These are phyloP conservation scores for Podila verticillata DNA, from an alignment of 192 early-diverging fungal species.

Conservation along the genomic window DNA sequence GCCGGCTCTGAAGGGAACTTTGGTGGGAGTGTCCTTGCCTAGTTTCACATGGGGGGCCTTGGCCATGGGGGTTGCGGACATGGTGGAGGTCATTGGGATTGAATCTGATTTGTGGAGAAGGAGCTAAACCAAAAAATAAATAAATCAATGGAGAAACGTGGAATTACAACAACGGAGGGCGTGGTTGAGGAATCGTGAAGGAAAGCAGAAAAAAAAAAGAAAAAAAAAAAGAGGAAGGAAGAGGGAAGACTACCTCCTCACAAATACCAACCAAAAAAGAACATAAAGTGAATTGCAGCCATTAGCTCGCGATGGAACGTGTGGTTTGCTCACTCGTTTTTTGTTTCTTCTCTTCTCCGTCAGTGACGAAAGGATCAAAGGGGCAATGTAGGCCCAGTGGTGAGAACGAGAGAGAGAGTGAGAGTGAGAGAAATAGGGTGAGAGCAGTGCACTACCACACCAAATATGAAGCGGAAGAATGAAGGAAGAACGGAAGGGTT, in stretches of 20 bases:
- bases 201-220: not conserved
- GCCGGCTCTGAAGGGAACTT: not conserved
- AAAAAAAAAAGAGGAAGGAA: not conserved
- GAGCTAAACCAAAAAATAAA: not conserved
- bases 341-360: too few relatives aligned
- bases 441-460: too few relatives aligned
- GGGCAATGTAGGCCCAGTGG: too few relatives aligned
- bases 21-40: constrained; percentile 1
- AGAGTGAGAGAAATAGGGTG: too few relatives aligned
- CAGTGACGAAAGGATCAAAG: too few relatives aligned
- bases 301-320: too few relatives aligned
- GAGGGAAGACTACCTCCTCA: not conserved
- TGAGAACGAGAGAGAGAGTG: too few relatives aligned
- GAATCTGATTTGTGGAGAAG: not conserved
- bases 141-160: not conserved
- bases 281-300: not conserved
- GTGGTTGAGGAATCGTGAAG: not conserved
- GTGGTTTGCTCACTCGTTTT: too few relatives aligned
- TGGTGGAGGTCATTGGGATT: constrained; percentile 13
- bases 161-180: not conserved
- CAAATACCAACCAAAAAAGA: not conserved
- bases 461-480: too few relatives aligned
- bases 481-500: too few relatives aligned
- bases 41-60: constrained; percentile 22
- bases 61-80: constrained; percentile 19